These are phyloP conservation scores for Plasmodium sp. DNA, from an alignment of 169 alveolate species.

Conservation along the genomic window DNA sequence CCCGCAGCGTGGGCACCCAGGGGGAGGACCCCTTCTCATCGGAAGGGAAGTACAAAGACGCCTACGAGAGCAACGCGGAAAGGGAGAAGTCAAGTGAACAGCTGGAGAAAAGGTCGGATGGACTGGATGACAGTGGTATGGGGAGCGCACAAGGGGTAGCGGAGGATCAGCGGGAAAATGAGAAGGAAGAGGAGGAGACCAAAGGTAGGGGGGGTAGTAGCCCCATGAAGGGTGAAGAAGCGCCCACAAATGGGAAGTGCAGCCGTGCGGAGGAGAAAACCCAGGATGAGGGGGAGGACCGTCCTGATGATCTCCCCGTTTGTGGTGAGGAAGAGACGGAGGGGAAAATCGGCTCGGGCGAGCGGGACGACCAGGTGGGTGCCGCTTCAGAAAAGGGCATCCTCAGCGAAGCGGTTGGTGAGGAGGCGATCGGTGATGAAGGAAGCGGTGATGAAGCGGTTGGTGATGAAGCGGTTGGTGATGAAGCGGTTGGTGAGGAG, in stretches of 20 bases:
- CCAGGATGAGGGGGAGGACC: neutral
- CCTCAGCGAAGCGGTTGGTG: neutral
- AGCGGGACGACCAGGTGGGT: neutral
- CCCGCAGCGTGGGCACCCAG: neutral
- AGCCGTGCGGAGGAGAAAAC: neutral
- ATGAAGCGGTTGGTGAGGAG: neutral
- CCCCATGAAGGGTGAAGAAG: neutral
- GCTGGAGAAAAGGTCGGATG: slow-evolving; percentile 29
- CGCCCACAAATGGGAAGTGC: neutral
- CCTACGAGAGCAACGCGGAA: neutral
- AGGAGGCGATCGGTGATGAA: neutral
- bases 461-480: neutral
- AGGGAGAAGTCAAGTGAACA: neutral
- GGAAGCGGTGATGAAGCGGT: neutral
- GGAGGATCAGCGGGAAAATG: neutral
- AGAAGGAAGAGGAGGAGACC: neutral
- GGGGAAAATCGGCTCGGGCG: neutral
- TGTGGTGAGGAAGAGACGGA: neutral
- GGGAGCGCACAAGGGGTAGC: neutral
- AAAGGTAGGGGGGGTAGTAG: neutral
- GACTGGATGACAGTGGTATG: neutral
- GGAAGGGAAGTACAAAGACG: slow-evolving; percentile 12
- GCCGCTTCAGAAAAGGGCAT: neutral
- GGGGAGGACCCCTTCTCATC: neutral
- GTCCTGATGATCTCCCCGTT: neutral